phyloP scores from a whole-genome alignment of 495 filamentous ascomycete genomes.

The Trichoderma reesei region DNA sequence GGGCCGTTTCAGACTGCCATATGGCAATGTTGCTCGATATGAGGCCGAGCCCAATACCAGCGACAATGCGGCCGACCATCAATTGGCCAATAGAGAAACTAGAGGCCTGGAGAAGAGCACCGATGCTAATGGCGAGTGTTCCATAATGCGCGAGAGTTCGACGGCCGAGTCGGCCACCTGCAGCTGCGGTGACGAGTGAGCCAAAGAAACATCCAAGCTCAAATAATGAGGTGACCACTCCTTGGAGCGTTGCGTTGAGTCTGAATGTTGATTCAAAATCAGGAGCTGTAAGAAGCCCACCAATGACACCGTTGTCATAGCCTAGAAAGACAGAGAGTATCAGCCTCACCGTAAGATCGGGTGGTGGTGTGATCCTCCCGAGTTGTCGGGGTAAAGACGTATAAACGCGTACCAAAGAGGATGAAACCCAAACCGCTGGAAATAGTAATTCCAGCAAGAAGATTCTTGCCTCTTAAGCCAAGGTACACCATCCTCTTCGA shows the following conservation, averaged over 20 bases:
- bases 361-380: too few species aligned
- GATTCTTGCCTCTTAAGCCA: background rate
- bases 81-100: slow-evolving; percentile 36
- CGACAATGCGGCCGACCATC: slow-evolving; percentile 52
- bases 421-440: background rate
- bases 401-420: background rate
- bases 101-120: background rate
- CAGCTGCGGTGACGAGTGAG: background rate
- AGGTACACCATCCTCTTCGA: background rate
- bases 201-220: slow-evolving; percentile 4
- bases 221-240: background rate
- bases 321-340: background rate
- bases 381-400: too few species aligned
- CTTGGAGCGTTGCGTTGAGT: background rate
- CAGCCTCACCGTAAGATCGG: background rate
- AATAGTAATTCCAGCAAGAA: background rate
- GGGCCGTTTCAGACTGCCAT: slow-evolving; percentile 61
- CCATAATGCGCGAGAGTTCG: background rate
- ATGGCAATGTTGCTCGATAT: slow-evolving; percentile 39
- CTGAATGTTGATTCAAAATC: background rate
- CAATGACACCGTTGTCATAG: background rate
- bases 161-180: background rate
- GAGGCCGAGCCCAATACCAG: slow-evolving; percentile 52
- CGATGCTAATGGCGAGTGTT: background rate
- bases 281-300: background rate